Evolutionary conservation across 768 basidiomycete species (phyloP).

Genomic region (Mycena vulgaris): DNA sequence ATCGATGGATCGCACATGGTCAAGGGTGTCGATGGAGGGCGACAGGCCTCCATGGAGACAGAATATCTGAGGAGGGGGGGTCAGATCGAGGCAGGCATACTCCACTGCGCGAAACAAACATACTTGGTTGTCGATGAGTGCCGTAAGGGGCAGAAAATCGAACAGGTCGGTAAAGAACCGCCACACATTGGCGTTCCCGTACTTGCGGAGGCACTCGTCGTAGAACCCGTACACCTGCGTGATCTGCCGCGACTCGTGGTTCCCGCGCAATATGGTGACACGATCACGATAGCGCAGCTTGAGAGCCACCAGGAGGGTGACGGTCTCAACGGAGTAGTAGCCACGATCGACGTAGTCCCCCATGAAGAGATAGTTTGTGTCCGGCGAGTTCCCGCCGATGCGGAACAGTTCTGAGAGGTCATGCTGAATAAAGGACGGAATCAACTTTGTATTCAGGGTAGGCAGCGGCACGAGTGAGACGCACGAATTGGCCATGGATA

Average conservation of each 20-base stretch:
- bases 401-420: conserved; percentile 99
- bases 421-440: conserved; percentile 71
- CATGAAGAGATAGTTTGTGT: conserved; percentile 99
- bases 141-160: conserved; percentile 97
- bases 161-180: conserved; percentile 99
- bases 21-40: conserved; percentile 99
- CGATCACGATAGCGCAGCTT: conserved; percentile 99
- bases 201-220: conserved; percentile 99
- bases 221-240: conserved; percentile 99
- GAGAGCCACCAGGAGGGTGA: conserved; percentile 95
- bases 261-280: conserved; percentile 97
- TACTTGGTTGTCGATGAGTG: conserved; percentile 99
- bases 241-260: conserved; percentile 99
- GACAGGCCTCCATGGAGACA: conserved; percentile 98
- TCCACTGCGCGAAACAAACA: conserved; percentile 53
- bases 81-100: conserved; percentile 29
- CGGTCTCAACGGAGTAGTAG: conserved; percentile 99
- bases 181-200: conserved; percentile 99
- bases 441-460: neutral
- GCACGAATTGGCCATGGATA: conserved; percentile 99
- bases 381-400: conserved; percentile 98
- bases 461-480: conserved; percentile 56
- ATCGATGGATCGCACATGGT: conserved; percentile 99
- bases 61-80: conserved; percentile 81
- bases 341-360: conserved; percentile 99